phyloP scores from a whole-genome alignment of 2,329 filamentous ascomycete genomes.

The Calonectria multiphialidica region DNA sequence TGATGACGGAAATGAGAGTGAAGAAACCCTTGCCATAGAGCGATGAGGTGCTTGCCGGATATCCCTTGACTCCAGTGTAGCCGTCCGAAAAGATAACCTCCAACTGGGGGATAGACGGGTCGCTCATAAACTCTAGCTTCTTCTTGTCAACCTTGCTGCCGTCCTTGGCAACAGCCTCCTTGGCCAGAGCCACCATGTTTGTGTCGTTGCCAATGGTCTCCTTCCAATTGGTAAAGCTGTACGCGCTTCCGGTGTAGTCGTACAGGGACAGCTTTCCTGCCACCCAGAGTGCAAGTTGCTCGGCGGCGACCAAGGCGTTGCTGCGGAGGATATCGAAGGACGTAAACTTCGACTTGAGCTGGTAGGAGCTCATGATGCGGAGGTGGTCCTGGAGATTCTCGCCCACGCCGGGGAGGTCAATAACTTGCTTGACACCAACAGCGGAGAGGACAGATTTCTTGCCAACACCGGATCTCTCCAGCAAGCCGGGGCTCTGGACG shows the following conservation, averaged over 20 bases:
- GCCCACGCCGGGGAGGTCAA: constrained; percentile 23
- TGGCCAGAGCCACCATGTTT: constrained; percentile 25
- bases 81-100: constrained; percentile 47
- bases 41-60: constrained; percentile 39
- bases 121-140: constrained; percentile 54
- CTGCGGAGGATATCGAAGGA: constrained; percentile 36
- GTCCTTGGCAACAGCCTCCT: constrained; percentile 42
- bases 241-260: constrained; percentile 36
- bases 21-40: constrained; percentile 47
- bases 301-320: constrained; percentile 29
- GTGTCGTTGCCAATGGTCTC: constrained; percentile 30
- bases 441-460: constrained; percentile 15
- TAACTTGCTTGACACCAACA: constrained; percentile 15
- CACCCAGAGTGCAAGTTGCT: constrained; percentile 35
- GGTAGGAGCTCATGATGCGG: constrained; percentile 49
- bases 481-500: constrained; percentile 25
- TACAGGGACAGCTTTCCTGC: constrained; percentile 33
- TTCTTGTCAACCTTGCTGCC: constrained; percentile 49
- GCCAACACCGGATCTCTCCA: constrained; percentile 28
- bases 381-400: constrained; percentile 48
- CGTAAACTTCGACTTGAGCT: constrained; percentile 37
- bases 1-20: constrained; percentile 68
- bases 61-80: constrained; percentile 45
- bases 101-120: constrained; percentile 41
- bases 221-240: constrained; percentile 37